Percentiles rank a stretch among this genome's conserved stretches.
These are phyloP conservation scores for Haplographium delicatum DNA, from an alignment of 495 filamentous ascomycete genomes.

Conservation along the genomic window DNA sequence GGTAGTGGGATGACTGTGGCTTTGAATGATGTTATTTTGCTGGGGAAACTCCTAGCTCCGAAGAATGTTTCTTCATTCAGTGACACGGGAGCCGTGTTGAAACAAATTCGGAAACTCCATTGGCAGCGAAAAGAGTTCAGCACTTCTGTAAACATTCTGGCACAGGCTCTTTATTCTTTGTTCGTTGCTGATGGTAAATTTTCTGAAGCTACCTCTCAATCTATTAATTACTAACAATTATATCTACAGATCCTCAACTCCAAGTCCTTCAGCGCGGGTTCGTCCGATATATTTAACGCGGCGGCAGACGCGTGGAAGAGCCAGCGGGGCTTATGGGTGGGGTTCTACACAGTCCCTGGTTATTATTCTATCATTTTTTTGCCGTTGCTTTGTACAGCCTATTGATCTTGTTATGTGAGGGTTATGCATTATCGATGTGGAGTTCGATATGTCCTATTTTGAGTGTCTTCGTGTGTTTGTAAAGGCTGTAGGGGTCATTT, in stretches of 20 bases:
- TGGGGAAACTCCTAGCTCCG: conserved; percentile 57
- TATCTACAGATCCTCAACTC: no score
- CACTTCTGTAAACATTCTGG: conserved; percentile 86
- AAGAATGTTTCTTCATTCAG: conserved; percentile 56
- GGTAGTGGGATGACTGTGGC: conserved; percentile 82
- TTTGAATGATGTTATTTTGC: conserved; percentile 66
- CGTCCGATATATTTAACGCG: conserved; percentile 83
- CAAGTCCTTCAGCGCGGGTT: conserved; percentile 84
- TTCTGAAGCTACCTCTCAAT: no score
- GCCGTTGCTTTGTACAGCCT: conserved; percentile 85
- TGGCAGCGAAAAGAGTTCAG: conserved; percentile 75
- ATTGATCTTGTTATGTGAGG: no score
- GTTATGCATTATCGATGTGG: no score
- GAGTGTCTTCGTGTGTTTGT: no score
- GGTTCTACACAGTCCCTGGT: conserved; percentile 66
- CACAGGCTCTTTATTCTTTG: conserved; percentile 79
- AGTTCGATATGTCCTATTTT: no score
- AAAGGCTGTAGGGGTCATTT: no score
- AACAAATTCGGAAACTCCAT: conserved; percentile 70
- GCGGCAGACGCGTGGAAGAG: conserved; percentile 58
- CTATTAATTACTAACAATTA: no score
- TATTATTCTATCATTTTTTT: conserved; percentile 89
- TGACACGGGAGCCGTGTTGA: conserved; percentile 54
- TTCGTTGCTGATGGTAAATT: conserved; percentile 78
- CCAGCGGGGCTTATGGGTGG: conserved; percentile 80